Base-by-base conservation (phyloP, 2,329 filamentous ascomycete genomes). In the Cytospora paraplurivora region DNA sequence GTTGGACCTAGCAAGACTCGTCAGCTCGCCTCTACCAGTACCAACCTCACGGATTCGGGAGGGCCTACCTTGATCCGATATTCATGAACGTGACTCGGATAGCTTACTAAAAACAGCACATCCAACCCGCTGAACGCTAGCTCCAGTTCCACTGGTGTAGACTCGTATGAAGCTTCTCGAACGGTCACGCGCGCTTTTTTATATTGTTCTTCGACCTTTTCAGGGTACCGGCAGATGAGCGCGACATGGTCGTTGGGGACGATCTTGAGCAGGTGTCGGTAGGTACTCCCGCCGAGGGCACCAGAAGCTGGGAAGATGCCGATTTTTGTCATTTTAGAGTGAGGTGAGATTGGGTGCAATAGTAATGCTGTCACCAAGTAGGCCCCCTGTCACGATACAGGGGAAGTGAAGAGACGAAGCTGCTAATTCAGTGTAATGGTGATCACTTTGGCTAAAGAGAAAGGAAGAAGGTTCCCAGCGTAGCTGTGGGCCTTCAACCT, bases 21-120 rank as follows among this genome's bases (percentile, higher is more conserved):
- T 60, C 49, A 57, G 53, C 47, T 15, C 47, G 7, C 3, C 10
- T 50, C 5, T 12, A 11, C 13, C 11, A 8, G 21, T 12, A 19
- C 0, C 21, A 8, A 21, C 35, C 32, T 38, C 37, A 7, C 12
- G 6, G 6, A 41, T 17, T 52, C 12, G 27, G 49, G 37, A 67
- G 57, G 38, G n/a, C 27, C 62, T 41, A 79, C 78, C 70, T 79
- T 73, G 21, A 75, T 71, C 1, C 81, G 75, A 66, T 79, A 76
- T 7, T 81, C 74, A 61, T 78, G 76, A 44, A 81, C 80, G 53
- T 80, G 76, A 59, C 79, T 81, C 15, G 82, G 77, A 66, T 82
- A 84, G 0, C 83, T 85, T 38, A 87, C 78, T 38, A 87, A 75
- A 70, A 87, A 82, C 54, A 87, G 72, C 33, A 77, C 74, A 19